These are phyloP conservation scores for Emmonsia crescens DNA, from an alignment of 2,329 filamentous ascomycete species.

Conservation along the genomic window DNA sequence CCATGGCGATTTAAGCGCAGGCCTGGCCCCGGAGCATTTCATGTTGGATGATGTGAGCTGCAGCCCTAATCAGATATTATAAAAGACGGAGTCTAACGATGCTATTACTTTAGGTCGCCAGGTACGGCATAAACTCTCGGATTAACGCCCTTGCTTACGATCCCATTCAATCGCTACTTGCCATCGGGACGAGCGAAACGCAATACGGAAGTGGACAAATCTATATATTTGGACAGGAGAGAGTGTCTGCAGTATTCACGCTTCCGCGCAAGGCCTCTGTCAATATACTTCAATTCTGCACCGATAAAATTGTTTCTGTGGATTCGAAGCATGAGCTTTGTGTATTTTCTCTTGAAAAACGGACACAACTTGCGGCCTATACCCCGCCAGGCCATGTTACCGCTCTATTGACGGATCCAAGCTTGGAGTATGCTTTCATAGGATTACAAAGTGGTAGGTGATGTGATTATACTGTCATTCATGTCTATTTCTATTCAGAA, in stretches of 20 bases:
- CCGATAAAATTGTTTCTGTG: conserved; percentile 71
- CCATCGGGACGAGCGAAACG: conserved; percentile 80
- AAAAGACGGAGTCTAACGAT: not conserved
- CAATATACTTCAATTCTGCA: conserved; percentile 69
- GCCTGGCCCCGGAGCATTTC: conserved; percentile 67
- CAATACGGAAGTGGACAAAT: conserved; percentile 78
- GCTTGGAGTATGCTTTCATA: conserved; percentile 85
- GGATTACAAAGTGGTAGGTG: conserved; percentile 58
- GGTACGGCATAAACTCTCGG: conserved; percentile 71
- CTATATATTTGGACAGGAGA: conserved; percentile 73
- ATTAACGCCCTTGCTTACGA: conserved; percentile 79
- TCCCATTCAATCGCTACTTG: conserved; percentile 83
- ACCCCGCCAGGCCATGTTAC: conserved; percentile 67
- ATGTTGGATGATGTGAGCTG: conserved; percentile 61
- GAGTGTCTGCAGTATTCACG: conserved; percentile 64
- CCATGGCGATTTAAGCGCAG: conserved; percentile 77
- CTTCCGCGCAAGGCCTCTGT: conserved; percentile 65
- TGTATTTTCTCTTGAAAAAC: conserved; percentile 69
- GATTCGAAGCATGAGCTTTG: conserved; percentile 78
- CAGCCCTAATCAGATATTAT: not conserved
- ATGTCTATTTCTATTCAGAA: not conserved
- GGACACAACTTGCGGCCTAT: conserved; percentile 55
- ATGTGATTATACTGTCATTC: not conserved
- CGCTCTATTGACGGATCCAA: conserved; percentile 69
- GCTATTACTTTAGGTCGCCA: conserved; percentile 41